Evolutionary conservation across 2,329 filamentous ascomycete species (phyloP), one percentile per base, ranked within the genome.

Genomic region (Sclerotinia nivalis): DNA sequence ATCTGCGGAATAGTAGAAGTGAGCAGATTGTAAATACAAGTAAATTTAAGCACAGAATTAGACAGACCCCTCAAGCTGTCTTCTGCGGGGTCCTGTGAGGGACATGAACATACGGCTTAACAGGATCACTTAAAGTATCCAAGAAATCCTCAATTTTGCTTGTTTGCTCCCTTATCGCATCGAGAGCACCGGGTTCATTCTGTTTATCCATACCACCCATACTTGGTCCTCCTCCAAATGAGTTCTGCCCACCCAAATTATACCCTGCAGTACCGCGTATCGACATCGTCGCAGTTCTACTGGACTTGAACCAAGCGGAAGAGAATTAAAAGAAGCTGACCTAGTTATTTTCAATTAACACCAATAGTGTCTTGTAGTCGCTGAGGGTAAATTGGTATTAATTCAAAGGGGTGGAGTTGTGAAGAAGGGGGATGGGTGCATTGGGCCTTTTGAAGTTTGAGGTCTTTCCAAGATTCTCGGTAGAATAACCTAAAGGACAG

Each of bases 141-240:
- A 99, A 82, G 80, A 92, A 83, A 80, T 99, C 96, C 84, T 99
- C 96, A 75, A 99, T 95, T 87, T 97, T 98, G 90, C 92, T 97
- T 66, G 96, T 99, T 82, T 98, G 94, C 81, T 93, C 89, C 74
- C 96, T 88, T 79, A 99, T 93, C 77, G 93, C 87, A 81, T 97
- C 96, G 76, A 99, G 88, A 70, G 78, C 76, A 71, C 78, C 78
- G 75, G 80, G 77, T 65, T 81, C 80, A 50, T 69, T 74, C 52
- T 67, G 76, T 34, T 75, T 76, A 59, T 79, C 77, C 59, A 64
- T 55, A 12, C 65, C 43, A 49, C 72, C 76, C 72, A 77, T 77
- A 64, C 75, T 75, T 40, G 79, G 73, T 37, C 67, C 67, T 28
- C 76, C 78, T 66, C 80, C 80, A 70, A 81, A 81, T 28, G 74